Percentiles rank a stretch among this genome's conserved stretches.
Evolutionary conservation across 2,329 filamentous ascomycete genomes (phyloP).

Genomic region (Albophoma yamanashiensis): DNA sequence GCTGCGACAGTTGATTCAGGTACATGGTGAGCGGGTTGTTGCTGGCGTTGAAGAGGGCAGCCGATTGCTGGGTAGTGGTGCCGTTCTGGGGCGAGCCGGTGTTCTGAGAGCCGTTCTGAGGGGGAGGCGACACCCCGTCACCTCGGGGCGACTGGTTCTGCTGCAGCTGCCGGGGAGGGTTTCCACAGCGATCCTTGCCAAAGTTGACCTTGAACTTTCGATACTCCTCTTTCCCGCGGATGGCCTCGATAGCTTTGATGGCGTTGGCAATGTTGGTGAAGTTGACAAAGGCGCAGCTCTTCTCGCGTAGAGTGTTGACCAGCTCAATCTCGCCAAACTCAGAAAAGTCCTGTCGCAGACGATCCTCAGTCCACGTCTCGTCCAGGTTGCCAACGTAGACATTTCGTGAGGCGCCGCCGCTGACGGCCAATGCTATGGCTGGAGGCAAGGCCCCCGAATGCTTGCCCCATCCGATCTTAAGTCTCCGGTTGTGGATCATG

Average conservation of each 20-base stretch:
- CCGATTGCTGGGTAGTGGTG: conserved; percentile 51
- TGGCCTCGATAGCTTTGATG: conserved; percentile 97
- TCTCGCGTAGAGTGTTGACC: conserved; percentile 92
- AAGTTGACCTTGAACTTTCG: conserved; percentile 99
- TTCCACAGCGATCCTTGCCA: conserved; percentile 95
- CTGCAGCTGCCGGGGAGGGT: conserved; percentile 81
- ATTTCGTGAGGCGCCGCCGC: conserved; percentile 93
- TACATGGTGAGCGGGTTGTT: conserved; percentile 93
- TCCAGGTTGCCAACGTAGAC: conserved; percentile 98
- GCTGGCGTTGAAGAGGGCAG: conserved; percentile 66
- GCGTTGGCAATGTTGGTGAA: conserved; percentile 99
- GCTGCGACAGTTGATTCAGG: conserved; percentile 69
- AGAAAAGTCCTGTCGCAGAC: conserved; percentile 89
- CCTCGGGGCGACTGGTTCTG: conserved; percentile 56
- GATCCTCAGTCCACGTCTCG: conserved; percentile 94
- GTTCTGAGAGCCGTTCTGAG: conserved; percentile 49
- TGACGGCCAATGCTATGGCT: conserved; percentile 91
- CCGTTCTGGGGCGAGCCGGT: conserved; percentile 44
- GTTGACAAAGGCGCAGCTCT: conserved; percentile 99
- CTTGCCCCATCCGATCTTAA: conserved; percentile 99
- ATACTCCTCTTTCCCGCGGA: conserved; percentile 92
- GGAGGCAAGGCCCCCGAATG: conserved; percentile 94
- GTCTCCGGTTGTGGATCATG: conserved; percentile 96
- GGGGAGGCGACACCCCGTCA: conserved; percentile 48
- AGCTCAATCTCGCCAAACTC: conserved; percentile 97